Conservation (phyloP, 2,329 filamentous ascomycete genomes). For the Daldinia sp. region DNA sequence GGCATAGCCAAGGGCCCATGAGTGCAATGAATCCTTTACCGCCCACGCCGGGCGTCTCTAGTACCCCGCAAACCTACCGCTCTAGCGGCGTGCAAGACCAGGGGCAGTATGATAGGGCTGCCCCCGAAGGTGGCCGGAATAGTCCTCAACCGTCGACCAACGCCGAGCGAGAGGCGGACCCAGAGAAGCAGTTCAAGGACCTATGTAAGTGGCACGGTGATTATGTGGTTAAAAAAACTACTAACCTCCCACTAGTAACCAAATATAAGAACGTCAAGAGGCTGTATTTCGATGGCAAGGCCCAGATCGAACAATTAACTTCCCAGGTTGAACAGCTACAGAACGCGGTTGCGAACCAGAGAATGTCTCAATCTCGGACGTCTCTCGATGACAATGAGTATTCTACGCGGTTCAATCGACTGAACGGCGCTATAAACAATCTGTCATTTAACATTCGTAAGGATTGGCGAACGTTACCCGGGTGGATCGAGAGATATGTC, state of each 20-base stretch:
- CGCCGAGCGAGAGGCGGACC: conserved; percentile 58
- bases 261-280: conserved; percentile 99
- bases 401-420: conserved; percentile 84
- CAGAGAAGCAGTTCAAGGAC: conserved; percentile 69
- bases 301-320: conserved; percentile 88
- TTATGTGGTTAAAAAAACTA: conserved; percentile 18
- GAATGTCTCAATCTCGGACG: conserved; percentile 92
- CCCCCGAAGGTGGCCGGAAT: conserved; percentile 64
- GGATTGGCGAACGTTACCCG: conserved; percentile 85
- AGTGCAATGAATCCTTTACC: conserved; percentile 60
- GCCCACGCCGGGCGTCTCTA: conserved; percentile 54
- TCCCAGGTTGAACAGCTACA: conserved; percentile 93
- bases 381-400: conserved; percentile 97
- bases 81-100: conserved; percentile 55
- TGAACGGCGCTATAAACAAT: conserved; percentile 95
- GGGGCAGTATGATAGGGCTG: conserved; percentile 60
- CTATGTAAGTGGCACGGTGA: conserved; percentile 59
- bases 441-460: conserved; percentile 96
- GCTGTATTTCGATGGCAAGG: conserved; percentile 95
- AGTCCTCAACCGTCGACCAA: conserved; percentile 65
- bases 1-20: conserved; percentile 61
- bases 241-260: conserved; percentile 70
- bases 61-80: conserved; percentile 56
- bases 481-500: conserved; percentile 82
- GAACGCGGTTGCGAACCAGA: conserved; percentile 96